Base-by-base conservation (phyloP, 176 grass and related monocot genomes). In the Triticum aestivum region DNA sequence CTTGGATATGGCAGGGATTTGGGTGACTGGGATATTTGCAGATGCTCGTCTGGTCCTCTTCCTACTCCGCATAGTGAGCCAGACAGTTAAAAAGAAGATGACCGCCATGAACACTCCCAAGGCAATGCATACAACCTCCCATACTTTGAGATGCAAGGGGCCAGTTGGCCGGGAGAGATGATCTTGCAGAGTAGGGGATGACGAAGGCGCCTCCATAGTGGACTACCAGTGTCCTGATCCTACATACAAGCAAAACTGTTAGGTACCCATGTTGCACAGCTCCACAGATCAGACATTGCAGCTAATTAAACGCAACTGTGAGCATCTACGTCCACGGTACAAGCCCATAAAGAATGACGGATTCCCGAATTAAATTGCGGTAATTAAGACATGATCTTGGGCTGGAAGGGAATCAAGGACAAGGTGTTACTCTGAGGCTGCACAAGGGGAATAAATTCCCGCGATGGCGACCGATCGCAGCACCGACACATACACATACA, bases 121-220 rank as follows among this genome's bases (percentile, higher is more conserved):
- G 79, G 86, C 78, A 75, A 99, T 91, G 65, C 92, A 90, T 61
- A 99, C 83, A 65, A 96, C 84, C 81, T 96, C 89, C 97, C 97
- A 99, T 94, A 99, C 51, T 92, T 99, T 94, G 77, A 99, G 94
- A 71, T 95, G 94, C 68, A 91, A 86, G 61, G 95, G 86, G 61
- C 91, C 91, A 35, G 97, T 92, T 64, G 87, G 89, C 61, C 65
- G 45, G 11, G 92, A 96, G 83, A 99, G 86, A 80, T 96, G 86
- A 72, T 94, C 90, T 82, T 94, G 92, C 82, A 99, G 82, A 76
- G 88, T 91, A 5, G 95, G 79, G 32, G 92, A 88, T 7, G 90
- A 80, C 29, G 78, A 81, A 30, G 84, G 86, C 0, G 82, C 65
- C 8, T 82, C 83, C 91, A 88, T 88, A 14, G 65, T 62, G 45